Evolutionary conservation across 352 stramenopile genomes (phyloP).

Genomic region (Globisporangium carolinianum): DNA sequence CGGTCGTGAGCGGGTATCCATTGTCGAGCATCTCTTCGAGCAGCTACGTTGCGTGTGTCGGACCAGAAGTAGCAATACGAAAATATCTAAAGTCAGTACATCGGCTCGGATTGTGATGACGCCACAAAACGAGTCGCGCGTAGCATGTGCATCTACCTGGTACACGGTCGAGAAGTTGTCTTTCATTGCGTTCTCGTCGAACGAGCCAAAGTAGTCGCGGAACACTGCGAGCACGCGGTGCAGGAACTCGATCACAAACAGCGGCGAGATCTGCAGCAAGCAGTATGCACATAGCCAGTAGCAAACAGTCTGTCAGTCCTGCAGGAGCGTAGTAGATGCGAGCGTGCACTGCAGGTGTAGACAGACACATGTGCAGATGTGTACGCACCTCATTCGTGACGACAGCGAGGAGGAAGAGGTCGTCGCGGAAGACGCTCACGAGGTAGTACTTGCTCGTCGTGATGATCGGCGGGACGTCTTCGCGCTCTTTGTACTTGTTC

Average conservation of each 20-base stretch:
- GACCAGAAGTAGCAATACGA: too few relatives aligned
- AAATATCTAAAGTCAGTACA: too few relatives aligned
- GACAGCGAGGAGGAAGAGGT: slow-evolving; percentile 93
- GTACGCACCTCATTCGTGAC: slow-evolving; percentile 88
- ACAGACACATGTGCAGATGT: not conserved
- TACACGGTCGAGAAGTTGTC: slow-evolving; percentile 98
- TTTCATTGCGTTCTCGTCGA: slow-evolving; percentile 96
- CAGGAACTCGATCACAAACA: slow-evolving; percentile 95
- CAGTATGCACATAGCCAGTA: not conserved
- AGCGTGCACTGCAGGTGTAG: not conserved
- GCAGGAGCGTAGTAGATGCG: not conserved
- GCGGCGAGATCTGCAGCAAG: slow-evolving; percentile 49
- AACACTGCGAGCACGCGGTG: slow-evolving; percentile 96
- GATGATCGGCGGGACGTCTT: slow-evolving; percentile 88
- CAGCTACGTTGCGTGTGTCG: slow-evolving; percentile 28
- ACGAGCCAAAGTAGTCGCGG: slow-evolving; percentile 95
- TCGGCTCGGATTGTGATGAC: too few relatives aligned
- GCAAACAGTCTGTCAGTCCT: slow-evolving; percentile 4
- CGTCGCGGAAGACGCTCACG: slow-evolving; percentile 90
- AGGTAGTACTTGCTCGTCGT: slow-evolving; percentile 87
- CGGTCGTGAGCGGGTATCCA: slow-evolving; percentile 95
- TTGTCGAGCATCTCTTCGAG: slow-evolving; percentile 97
- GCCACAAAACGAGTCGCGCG: not conserved
- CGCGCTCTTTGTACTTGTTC: slow-evolving; percentile 87
- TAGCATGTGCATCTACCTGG: slow-evolving; percentile 44